Evolutionary conservation across 1,284 basidiomycete species (phyloP), one percentile per base, ranked within the genome.

Genomic region (Rhodotorula sp.): DNA sequence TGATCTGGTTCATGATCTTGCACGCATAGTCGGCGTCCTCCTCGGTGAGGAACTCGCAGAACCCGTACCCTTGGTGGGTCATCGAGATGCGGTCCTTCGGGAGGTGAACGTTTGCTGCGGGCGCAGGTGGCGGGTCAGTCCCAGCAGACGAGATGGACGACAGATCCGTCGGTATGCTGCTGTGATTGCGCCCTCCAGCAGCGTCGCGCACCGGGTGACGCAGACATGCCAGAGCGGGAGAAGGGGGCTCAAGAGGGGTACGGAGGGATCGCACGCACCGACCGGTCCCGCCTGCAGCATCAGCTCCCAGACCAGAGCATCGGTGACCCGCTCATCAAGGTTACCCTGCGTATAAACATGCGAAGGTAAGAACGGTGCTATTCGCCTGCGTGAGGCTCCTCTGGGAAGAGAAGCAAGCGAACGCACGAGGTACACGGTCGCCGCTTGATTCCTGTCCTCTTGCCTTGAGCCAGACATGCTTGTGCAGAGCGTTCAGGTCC

Each of bases 1-100:
- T 99, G 82, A 99, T 97, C 85, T 98, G 96, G 82, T 99, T 98
- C 94, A 99, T 96, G 79, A 98, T 97, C 85, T 97, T 97, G 86
- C 94, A 97, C 72, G 94, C 96, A 82, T 99, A 99, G 84, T 99
- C 95, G 77, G 96, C 94, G 83, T 98, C 97, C 81, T 94, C 92
- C 83, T 98, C 95, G 53, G 94, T 94, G 81, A 95, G 85, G 82
- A 98, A 98, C 85, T 99, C 96, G 86, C 96, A 97, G 84, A 99
- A 99, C 61, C 95, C 96, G 83, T 97, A 99, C 63, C 96, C 95
- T 84, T 99, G 97, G 82, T 99, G 96, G 6, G 91, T 86, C 90
- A 95, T 95, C 21, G 94, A 97, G 74, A 99, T 94, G 77, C 96
- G 89, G 83, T 99, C 97, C 83, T 98, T 99, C n/a, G 96, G 96